Conservation (phyloP, 768 basidiomycete species). For the Phlegmacium glaucopus region DNA sequence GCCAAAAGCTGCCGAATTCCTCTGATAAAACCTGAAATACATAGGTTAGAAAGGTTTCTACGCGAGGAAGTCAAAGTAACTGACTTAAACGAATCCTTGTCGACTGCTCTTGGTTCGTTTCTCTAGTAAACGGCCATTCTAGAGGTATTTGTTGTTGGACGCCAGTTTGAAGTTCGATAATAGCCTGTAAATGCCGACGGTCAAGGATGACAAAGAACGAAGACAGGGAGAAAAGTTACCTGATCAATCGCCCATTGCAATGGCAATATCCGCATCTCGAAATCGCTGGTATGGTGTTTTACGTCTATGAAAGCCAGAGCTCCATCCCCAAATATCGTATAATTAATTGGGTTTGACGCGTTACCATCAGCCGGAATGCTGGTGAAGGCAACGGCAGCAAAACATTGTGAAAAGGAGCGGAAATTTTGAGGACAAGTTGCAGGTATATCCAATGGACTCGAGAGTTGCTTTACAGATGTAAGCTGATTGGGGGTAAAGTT, state of each 20-base stretch:
- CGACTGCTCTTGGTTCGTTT: conserved; percentile 62
- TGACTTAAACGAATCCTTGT: conserved; percentile 54
- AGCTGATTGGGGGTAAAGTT: conserved; percentile 48
- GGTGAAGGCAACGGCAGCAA: conserved; percentile 61
- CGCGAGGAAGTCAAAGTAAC: conserved; percentile 15
- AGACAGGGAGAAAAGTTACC: conserved; percentile 27
- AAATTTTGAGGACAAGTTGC: conserved; percentile 70
- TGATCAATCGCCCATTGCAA: conserved; percentile 77
- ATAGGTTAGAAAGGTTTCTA: conserved; percentile 4
- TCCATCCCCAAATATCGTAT: conserved; percentile 67
- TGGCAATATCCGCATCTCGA: conserved; percentile 64
- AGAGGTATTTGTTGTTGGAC: conserved; percentile 50
- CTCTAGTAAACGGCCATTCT: conserved; percentile 71
- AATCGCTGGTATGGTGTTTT: conserved; percentile 59
- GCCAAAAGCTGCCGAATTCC: conserved; percentile 62
- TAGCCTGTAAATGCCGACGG: conserved; percentile 42
- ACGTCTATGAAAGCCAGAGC: conserved; percentile 68
- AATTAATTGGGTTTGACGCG: conserved; percentile 45
- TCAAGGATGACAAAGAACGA: background rate
- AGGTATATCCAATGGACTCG: conserved; percentile 46
- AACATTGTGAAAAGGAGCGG: conserved; percentile 66
- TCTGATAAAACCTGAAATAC: conserved; percentile 50
- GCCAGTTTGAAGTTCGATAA: conserved; percentile 67
- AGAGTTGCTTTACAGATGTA: conserved; percentile 45
- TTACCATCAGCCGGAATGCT: conserved; percentile 42